phyloP scores from a whole-genome alignment of 768 basidiomycete species.

The Tephrocybe sp. region DNA sequence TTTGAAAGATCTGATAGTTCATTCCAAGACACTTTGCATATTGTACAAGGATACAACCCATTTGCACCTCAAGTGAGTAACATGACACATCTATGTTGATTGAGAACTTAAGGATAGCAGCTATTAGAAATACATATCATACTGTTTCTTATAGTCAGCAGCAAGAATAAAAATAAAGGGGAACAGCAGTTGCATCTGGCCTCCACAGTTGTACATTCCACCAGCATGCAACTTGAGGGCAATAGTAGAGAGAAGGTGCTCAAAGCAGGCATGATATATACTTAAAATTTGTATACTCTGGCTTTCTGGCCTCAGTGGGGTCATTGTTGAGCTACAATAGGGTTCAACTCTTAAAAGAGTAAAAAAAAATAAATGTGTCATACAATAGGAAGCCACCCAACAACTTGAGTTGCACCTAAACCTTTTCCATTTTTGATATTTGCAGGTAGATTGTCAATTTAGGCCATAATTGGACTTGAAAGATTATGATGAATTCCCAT shows the following conservation, averaged over 20 bases:
- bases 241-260: slow-evolving; percentile 19
- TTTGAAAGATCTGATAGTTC: too few relatives aligned
- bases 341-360: too few relatives aligned
- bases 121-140: slow-evolving; percentile 8
- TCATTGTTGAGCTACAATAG: too few relatives aligned
- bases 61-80: too few relatives aligned
- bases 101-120: too few relatives aligned
- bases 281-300: slow-evolving; percentile 23
- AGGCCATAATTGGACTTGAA: slow-evolving; percentile 34
- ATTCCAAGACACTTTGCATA: too few relatives aligned
- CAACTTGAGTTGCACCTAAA: slow-evolving; percentile 32
- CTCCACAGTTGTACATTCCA: slow-evolving; percentile 11
- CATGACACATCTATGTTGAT: too few relatives aligned
- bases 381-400: slow-evolving; percentile 38
- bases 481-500: too few relatives aligned
- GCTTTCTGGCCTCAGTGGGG: too few relatives aligned
- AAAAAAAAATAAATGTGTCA: too few relatives aligned
- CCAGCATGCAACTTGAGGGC: slow-evolving; percentile 12
- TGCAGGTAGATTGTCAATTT: slow-evolving; percentile 28
- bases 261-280: slow-evolving; percentile 29
- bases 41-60: too few relatives aligned
- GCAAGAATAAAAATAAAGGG: slow-evolving; percentile 29
- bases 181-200: slow-evolving; percentile 16
- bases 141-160: slow-evolving; percentile 35
- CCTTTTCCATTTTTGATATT: slow-evolving; percentile 32